phyloP scores from a whole-genome alignment of 768 basidiomycete species.

The Russula ochroleuca region DNA sequence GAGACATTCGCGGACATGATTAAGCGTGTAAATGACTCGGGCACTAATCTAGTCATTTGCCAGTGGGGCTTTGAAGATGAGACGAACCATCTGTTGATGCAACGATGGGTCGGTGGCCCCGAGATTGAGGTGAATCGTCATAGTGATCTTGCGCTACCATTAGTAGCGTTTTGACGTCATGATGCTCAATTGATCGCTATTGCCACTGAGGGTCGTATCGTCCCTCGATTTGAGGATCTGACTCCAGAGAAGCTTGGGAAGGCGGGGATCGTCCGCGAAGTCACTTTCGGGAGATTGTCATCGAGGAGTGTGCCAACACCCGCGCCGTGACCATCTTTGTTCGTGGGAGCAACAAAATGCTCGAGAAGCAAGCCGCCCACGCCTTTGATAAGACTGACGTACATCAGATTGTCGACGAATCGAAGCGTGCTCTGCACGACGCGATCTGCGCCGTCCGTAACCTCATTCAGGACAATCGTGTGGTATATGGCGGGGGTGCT shows the following conservation, averaged over 20 bases:
- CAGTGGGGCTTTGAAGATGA: constrained; percentile 99
- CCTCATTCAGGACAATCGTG: constrained; percentile 89
- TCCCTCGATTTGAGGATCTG: constrained; percentile 96
- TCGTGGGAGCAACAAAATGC: constrained; percentile 98
- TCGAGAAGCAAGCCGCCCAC: neutral
- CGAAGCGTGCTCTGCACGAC: constrained; percentile 96
- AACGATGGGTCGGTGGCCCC: constrained; percentile 98
- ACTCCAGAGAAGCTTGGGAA: constrained; percentile 85
- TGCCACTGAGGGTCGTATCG: constrained; percentile 96
- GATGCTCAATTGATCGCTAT: constrained; percentile 83
- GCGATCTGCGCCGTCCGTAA: constrained; percentile 97
- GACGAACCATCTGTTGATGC: constrained; percentile 96
- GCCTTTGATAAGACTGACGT: neutral
- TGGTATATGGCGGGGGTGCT: constrained; percentile 97
- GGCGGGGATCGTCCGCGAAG: constrained; percentile 90
- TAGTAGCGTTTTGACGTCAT: constrained; percentile 10
- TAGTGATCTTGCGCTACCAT: neutral
- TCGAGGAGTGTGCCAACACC: constrained; percentile 97
- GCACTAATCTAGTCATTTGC: constrained; percentile 97
- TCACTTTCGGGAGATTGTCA: constrained; percentile 97
- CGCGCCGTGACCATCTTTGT: constrained; percentile 97
- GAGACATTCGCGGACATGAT: constrained; percentile 98
- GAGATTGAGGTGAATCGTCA: constrained; percentile 80
- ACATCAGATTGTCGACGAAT: constrained; percentile 93
- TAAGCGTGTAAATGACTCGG: constrained; percentile 89